Percentiles rank a stretch among this genome's conserved stretches.
These are phyloP conservation scores for Aristolochia californica DNA, from an alignment of 164 flowering plant genomes.

Conservation along the genomic window DNA sequence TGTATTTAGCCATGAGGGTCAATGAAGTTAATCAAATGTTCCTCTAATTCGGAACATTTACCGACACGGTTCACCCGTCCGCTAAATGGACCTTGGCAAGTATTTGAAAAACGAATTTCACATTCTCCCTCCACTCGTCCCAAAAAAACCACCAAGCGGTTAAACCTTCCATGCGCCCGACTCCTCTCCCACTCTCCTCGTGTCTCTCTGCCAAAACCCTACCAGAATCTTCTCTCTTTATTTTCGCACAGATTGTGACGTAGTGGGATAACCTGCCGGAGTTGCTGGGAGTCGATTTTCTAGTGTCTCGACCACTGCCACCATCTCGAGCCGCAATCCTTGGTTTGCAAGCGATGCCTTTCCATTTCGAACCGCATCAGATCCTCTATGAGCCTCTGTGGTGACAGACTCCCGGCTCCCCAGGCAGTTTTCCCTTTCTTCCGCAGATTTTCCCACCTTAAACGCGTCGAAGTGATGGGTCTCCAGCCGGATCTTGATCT, in stretches of 20 bases:
- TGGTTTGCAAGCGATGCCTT: slow-evolving; percentile 35
- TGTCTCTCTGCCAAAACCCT: neutral
- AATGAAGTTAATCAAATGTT: too few relatives aligned
- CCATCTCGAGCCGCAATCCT: slow-evolving; percentile 32
- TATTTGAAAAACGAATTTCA: too few relatives aligned
- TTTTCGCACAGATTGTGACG: too few relatives aligned
- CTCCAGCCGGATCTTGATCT: slow-evolving; percentile 19
- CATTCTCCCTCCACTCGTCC: too few relatives aligned
- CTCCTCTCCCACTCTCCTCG: neutral
- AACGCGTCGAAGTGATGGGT: slow-evolving; percentile 13
- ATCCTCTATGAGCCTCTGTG: slow-evolving; percentile 19
- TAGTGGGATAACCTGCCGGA: slow-evolving; percentile 28
- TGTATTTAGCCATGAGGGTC: too few relatives aligned
- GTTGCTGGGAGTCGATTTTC: slow-evolving; percentile 45
- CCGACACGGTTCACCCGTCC: too few relatives aligned
- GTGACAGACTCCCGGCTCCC: slow-evolving; percentile 14
- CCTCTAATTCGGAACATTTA: too few relatives aligned
- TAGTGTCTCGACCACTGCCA: slow-evolving; percentile 10
- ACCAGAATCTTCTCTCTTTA: too few relatives aligned
- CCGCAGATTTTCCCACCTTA: slow-evolving; percentile 32
- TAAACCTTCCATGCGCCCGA: neutral
- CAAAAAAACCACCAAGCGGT: too few relatives aligned
- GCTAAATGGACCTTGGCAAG: too few relatives aligned
- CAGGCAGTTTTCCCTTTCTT: slow-evolving; percentile 15
- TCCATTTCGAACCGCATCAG: slow-evolving; percentile 34